Conservation (phyloP, 2,329 filamentous ascomycete genomes). For the Atkinsonella texensis region DNA sequence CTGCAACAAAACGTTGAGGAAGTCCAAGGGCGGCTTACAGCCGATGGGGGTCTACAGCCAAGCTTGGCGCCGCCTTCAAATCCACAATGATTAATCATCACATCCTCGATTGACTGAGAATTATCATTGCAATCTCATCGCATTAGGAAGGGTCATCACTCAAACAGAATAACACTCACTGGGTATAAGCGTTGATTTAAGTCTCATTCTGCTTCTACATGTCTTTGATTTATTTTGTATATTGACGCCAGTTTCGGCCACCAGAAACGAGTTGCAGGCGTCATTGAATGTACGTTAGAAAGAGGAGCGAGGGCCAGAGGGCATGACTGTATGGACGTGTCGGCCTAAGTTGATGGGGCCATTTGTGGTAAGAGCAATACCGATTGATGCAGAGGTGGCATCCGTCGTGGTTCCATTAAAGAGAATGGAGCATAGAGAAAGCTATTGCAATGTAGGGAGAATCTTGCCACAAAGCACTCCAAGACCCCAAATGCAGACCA, state of each 20-base stretch:
- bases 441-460: neutral
- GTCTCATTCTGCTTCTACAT: conserved; percentile 6
- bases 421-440: neutral
- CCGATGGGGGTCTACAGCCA: conserved; percentile 27
- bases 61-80: neutral
- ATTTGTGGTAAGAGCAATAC: neutral
- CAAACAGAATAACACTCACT: neutral
- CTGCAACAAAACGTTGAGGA: conserved; percentile 27
- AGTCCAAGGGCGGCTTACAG: conserved; percentile 24
- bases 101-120: neutral
- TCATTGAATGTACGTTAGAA: neutral
- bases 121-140: neutral
- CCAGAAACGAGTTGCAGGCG: neutral
- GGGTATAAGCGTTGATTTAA: conserved; percentile 7
- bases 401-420: neutral
- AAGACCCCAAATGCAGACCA: too few species aligned
- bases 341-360: neutral
- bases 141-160: neutral
- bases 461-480: neutral
- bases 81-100: neutral
- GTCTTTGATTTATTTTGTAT: conserved; percentile 5
- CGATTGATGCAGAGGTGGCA: conserved; percentile 1
- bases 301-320: neutral
- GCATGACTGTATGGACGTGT: neutral
- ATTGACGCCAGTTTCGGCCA: neutral